Percentiles rank a stretch among this genome's conserved stretches.
Conservation (phyloP, 140 eudicot species). For the Flaveria floridana region DNA sequence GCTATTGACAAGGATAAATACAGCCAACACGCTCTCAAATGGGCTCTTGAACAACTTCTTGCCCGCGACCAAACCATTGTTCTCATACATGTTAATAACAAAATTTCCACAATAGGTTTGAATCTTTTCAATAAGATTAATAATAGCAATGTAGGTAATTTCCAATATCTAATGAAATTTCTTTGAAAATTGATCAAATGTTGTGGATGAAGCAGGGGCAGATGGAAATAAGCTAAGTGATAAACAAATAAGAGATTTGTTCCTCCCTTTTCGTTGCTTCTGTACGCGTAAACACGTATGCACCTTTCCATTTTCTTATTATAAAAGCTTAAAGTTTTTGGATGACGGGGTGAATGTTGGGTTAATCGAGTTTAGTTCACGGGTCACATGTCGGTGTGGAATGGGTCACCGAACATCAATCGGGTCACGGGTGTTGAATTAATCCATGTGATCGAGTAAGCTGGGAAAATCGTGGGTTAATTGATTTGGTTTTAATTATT, state of each 20-base stretch:
- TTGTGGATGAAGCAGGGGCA: conserved; percentile 21
- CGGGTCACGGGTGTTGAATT: no score
- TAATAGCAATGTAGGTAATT: background rate
- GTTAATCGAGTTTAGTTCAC: no score
- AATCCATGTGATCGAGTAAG: no score
- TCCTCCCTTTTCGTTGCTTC: conserved; percentile 72
- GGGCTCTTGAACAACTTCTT: conserved; percentile 63
- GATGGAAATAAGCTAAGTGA: conserved; percentile 41
- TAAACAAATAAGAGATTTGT: conserved; percentile 50
- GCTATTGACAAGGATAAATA: conserved; percentile 75
- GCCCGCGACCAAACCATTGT: conserved; percentile 56
- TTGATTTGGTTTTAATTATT: no score
- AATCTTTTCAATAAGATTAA: background rate
- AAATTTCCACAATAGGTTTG: conserved; percentile 20
- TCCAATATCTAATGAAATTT: background rate
- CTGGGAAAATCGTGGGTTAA: no score
- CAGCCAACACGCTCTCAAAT: conserved; percentile 70
- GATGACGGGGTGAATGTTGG: no score
- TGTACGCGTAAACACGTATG: conserved; percentile 77
- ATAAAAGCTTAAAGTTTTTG: no score
- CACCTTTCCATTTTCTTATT: background rate
- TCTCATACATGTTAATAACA: conserved; percentile 58
- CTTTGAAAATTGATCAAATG: conserved; percentile 4
- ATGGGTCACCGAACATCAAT: no score
- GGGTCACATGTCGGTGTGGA: no score